Evolutionary conservation across 192 early-diverging fungal genomes (phyloP), one percentile per base, ranked within the genome.

Genomic region (Entomortierella chlamydospora): DNA sequence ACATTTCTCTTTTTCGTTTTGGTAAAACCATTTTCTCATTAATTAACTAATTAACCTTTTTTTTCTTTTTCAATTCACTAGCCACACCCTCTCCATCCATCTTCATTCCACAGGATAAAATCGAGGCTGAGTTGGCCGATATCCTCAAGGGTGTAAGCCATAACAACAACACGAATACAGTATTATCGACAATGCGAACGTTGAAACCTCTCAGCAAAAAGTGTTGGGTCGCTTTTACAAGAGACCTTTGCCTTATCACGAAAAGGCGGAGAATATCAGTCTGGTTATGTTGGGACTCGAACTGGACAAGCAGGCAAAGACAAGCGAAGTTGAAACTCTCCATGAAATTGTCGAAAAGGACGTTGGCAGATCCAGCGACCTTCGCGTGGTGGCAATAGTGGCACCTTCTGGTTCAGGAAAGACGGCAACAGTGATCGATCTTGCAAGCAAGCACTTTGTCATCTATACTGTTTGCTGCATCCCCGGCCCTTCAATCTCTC

Each of bases 401-500:
- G 45, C 45, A 15, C 45, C 45, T 12, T 47, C 45, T 20, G 45
- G 45, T 5, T 12, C 56, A 17, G 72, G 72, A 52, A 74, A 74
- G 57, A 74, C 72, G 9, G 72, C 64, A 30, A 74, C 72, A 12
- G 64, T 67, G 56, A 11, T 67, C 25, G 52, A 64, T 29, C 72
- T 74, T 8, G 55, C 72, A 57, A 74, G 34, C 41, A 74, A 33
- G 22, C 72, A 74, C 57, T 66, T 74, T 67, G 72, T 67, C 29
- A 26, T 67, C 13, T 74, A 67, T 51, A 55, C 26, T 33, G 63
- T 74, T 1, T 74, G 72, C 12, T 58, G 37, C 10, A 20, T 7
- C 31, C 25, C 61, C 2, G 2, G 23, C 47, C 12, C 31, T 23
- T 33, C 34, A 18, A 5, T 18, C 7, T 37, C 20, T 7, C 61